A percentile compares a stretch with the other conserved stretches of the same genome.
Conservation (phyloP, 2,329 filamentous ascomycete genomes). For the Stemphylium lycopersici region DNA sequence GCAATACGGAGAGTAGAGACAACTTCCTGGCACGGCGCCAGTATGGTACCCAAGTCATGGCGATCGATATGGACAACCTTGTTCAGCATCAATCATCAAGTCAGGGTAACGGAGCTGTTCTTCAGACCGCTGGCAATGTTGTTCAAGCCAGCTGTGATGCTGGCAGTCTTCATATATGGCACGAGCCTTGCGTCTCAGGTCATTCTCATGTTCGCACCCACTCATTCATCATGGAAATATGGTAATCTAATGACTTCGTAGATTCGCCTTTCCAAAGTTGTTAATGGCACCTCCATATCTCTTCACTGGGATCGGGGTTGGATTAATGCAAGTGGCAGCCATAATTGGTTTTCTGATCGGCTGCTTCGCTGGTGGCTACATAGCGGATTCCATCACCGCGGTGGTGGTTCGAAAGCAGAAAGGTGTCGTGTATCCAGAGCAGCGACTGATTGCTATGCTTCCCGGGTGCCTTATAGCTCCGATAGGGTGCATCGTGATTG, state of each 20-base stretch:
- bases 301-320: conserved; percentile 9
- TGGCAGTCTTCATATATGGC: conserved; percentile 15
- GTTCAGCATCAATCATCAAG: conserved; percentile 7
- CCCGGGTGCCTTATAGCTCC: conserved; percentile 7
- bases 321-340: conserved; percentile 13
- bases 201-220: conserved; percentile 9
- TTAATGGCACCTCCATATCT: conserved; percentile 13
- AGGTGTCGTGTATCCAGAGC: conserved; percentile 10
- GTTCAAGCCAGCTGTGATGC: conserved; percentile 4
- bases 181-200: conserved; percentile 13
- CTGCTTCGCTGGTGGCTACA: conserved; percentile 13
- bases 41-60: no score
- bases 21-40: no score
- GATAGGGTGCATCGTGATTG: conserved; percentile 5
- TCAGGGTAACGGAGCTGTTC: not conserved
- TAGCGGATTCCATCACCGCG: conserved; percentile 14
- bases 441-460: conserved; percentile 10
- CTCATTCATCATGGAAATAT: not conserved
- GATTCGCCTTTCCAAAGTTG: conserved; percentile 14
- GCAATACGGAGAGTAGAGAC: no score
- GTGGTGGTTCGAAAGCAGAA: conserved; percentile 8
- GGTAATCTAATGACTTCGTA: not conserved
- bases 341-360: conserved; percentile 12
- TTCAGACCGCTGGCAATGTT: conserved; percentile 6
- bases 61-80: not conserved